Evolutionary conservation across 2,329 filamentous ascomycete species (phyloP).

Genomic region (Nigrospora osmanthi): DNA sequence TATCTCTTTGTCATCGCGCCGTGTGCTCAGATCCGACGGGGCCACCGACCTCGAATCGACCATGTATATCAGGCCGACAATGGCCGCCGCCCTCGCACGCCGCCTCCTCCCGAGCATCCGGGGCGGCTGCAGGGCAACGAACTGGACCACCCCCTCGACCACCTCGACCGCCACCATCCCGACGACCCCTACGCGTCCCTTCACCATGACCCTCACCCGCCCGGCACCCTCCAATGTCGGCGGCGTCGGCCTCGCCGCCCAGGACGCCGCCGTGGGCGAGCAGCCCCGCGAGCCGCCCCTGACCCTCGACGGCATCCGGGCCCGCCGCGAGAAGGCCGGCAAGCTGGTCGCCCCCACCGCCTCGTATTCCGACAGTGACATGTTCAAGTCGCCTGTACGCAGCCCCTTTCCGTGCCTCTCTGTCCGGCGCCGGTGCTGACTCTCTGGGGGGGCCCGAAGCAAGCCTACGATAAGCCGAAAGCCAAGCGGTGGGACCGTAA

Average conservation of each 20-base stretch:
- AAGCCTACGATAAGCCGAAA: constrained; percentile 57
- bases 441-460: constrained; percentile 14
- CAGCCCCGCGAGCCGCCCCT: constrained; percentile 26
- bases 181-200: not conserved
- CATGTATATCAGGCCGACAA: no score
- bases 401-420: not conserved
- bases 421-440: not conserved
- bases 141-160: not conserved
- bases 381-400: constrained; percentile 70
- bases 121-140: not conserved
- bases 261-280: constrained; percentile 10
- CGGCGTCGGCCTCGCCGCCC: constrained; percentile 11
- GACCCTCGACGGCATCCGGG: constrained; percentile 58
- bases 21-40: no score
- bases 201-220: constrained; percentile 5
- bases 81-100: no score
- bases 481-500: constrained; percentile 80
- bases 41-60: no score
- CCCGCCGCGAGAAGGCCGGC: constrained; percentile 62
- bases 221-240: constrained; percentile 11
- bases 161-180: not conserved
- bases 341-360: constrained; percentile 69
- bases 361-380: constrained; percentile 68
- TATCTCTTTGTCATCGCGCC: no score
- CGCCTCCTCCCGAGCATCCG: not conserved